phyloP scores from a whole-genome alignment of 2,329 filamentous ascomycete species.

The Chrysoporthe deuterocubensis region DNA sequence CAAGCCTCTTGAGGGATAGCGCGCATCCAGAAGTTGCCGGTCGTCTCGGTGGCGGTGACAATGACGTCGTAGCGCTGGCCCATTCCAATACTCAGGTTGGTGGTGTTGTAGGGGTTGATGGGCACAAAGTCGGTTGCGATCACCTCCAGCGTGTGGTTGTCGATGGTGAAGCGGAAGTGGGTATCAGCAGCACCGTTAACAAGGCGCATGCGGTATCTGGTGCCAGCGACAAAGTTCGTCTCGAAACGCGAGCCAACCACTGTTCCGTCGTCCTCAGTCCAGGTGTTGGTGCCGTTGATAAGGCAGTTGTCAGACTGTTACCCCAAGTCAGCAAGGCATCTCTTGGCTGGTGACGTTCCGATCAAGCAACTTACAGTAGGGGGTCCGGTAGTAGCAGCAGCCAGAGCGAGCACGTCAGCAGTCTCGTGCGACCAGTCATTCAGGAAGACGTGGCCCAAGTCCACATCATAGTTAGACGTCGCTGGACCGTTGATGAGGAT shows the following conservation, averaged over 20 bases:
- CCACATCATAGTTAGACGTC: conserved; percentile 63
- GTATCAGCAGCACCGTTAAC: conserved; percentile 20
- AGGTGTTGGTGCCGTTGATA: conserved; percentile 27
- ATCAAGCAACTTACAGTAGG: conserved; percentile 4
- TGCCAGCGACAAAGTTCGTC: conserved; percentile 1
- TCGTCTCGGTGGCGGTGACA: conserved; percentile 9
- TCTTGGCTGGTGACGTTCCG: background rate
- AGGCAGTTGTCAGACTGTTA: conserved; percentile 12
- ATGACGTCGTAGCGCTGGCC: conserved; percentile 21
- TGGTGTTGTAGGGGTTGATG: conserved; percentile 14
- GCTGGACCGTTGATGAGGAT: conserved; percentile 66
- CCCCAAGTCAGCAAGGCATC: background rate
- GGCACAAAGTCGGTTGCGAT: conserved; percentile 17
- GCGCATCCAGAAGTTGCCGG: conserved; percentile 20
- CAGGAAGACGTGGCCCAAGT: conserved; percentile 62
- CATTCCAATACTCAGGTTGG: conserved; percentile 13
- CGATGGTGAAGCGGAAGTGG: conserved; percentile 21
- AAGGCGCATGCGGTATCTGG: conserved; percentile 8
- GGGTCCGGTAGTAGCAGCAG: conserved; percentile 2
- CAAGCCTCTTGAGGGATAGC: conserved; percentile 19
- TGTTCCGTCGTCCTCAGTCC: background rate
- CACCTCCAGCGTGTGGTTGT: conserved; percentile 17
- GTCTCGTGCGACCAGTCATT: conserved; percentile 61
- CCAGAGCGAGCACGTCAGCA: conserved; percentile 12
- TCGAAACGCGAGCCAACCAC: conserved; percentile 13